Conservation (phyloP, 495 filamentous ascomycete species). For the Neurospora discreta region DNA sequence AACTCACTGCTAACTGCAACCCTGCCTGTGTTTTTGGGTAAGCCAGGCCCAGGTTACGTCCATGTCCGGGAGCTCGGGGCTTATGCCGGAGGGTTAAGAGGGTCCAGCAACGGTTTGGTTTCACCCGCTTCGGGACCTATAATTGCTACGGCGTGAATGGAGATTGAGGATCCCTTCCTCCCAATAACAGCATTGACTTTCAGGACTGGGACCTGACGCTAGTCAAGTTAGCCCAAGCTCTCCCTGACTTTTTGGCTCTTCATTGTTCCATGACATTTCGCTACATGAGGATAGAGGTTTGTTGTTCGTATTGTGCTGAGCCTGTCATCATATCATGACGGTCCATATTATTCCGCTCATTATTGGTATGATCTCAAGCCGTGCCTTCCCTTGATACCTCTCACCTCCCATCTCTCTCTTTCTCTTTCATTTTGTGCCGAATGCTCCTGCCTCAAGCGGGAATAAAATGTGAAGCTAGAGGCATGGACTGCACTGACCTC, state of each 20-base stretch:
- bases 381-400: background rate
- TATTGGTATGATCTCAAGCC: background rate
- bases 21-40: background rate
- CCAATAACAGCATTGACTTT: background rate
- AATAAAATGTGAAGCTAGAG: background rate
- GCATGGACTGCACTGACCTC: too few species aligned
- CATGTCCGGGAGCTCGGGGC: background rate
- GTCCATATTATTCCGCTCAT: background rate
- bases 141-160: background rate
- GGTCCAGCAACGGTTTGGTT: background rate
- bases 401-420: background rate
- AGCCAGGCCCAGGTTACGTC: background rate
- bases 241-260: background rate
- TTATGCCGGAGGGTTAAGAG: background rate
- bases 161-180: background rate
- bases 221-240: background rate
- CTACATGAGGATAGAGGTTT: background rate
- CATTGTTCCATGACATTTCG: background rate
- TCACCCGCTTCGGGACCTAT: background rate
- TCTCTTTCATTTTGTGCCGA: background rate
- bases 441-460: background rate
- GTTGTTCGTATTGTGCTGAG: background rate
- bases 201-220: background rate
- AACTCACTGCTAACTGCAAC: background rate
- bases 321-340: too few species aligned